phyloP scores from a whole-genome alignment of 1,284 basidiomycete species.

The Cutaneotrichosporon mucoides region DNA sequence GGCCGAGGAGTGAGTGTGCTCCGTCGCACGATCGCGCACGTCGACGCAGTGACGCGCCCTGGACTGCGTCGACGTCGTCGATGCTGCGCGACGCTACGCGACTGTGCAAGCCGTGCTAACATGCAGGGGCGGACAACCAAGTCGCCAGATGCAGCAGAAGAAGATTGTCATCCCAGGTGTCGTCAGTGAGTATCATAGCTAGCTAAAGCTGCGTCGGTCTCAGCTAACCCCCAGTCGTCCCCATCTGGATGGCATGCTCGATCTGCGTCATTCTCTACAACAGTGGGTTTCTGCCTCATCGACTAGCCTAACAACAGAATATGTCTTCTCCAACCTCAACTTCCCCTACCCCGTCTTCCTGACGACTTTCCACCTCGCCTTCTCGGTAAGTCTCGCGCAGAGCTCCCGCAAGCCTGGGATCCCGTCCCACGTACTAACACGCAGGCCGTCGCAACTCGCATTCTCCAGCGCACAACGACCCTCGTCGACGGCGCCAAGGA shows the following conservation, averaged over 20 bases:
- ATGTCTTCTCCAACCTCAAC: constrained; percentile 73
- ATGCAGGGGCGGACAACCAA: constrained; percentile 1
- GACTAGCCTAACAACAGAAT: constrained; percentile 50
- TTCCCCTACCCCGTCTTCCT: constrained; percentile 84
- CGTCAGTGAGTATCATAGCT: constrained; percentile 37
- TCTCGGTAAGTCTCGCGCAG: constrained; percentile 59
- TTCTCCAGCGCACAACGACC: constrained; percentile 80
- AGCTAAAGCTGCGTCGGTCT: too few species aligned
- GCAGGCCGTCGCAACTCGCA: constrained; percentile 80
- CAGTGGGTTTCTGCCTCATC: constrained; percentile 48
- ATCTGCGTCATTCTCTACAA: constrained; percentile 95
- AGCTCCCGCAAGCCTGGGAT: too few species aligned
- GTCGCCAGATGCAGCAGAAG: constrained; percentile 33
- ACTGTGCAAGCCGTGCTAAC: not conserved
- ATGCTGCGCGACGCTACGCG: too few species aligned
- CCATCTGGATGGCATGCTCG: constrained; percentile 71
- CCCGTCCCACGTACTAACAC: constrained; percentile 18
- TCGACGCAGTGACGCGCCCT: too few species aligned
- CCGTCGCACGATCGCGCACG: too few species aligned
- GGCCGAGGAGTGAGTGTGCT: constrained; percentile 21
- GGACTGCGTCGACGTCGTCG: too few species aligned
- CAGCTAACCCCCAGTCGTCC: constrained; percentile 37
- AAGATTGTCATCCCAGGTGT: constrained; percentile 49
- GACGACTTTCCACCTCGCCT: constrained; percentile 79
- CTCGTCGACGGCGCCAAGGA: constrained; percentile 87